A percentile compares a stretch with the other conserved stretches of the same genome.
Conservation (phyloP, 2,329 filamentous ascomycete species). For the Alternaria burnsii region DNA sequence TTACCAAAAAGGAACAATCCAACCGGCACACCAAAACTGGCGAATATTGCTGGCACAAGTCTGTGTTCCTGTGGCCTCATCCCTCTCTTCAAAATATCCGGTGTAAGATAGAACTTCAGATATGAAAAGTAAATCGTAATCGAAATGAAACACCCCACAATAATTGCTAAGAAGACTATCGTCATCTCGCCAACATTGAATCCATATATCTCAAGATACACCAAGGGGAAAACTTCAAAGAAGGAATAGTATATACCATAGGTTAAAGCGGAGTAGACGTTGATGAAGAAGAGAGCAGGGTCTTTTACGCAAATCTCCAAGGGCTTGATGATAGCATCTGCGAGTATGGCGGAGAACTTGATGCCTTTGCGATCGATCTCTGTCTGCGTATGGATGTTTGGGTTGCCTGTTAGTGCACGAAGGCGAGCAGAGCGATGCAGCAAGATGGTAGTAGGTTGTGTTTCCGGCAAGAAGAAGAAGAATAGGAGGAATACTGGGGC, state of each 20-base stretch:
- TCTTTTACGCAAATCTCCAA: constrained; percentile 86
- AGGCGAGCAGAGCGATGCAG: constrained; percentile 74
- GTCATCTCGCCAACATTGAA: constrained; percentile 77
- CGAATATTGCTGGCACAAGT: constrained; percentile 74
- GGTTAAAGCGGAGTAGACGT: constrained; percentile 83
- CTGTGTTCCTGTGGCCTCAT: constrained; percentile 74
- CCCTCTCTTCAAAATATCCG: constrained; percentile 66
- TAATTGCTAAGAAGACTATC: constrained; percentile 85
- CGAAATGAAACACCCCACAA: constrained; percentile 74
- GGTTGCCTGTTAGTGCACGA: constrained; percentile 71
- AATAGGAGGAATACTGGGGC: constrained; percentile 76
- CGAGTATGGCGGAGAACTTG: constrained; percentile 52
- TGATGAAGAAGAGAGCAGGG: constrained; percentile 83
- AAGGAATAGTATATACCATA: constrained; percentile 80
- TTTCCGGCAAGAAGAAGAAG: constrained; percentile 87
- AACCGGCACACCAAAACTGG: constrained; percentile 66
- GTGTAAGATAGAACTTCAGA: constrained; percentile 79
- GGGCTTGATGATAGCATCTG: constrained; percentile 71
- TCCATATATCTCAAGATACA: constrained; percentile 80
- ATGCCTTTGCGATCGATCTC: constrained; percentile 72
- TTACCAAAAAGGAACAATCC: constrained; percentile 69
- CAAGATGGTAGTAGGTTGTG: constrained; percentile 82
- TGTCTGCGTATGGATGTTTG: constrained; percentile 75
- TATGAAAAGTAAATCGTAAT: constrained; percentile 72
- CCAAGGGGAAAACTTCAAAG: constrained; percentile 70